Conservation (phyloP, 116 monocot genomes). For the Thalassia testudinum region DNA sequence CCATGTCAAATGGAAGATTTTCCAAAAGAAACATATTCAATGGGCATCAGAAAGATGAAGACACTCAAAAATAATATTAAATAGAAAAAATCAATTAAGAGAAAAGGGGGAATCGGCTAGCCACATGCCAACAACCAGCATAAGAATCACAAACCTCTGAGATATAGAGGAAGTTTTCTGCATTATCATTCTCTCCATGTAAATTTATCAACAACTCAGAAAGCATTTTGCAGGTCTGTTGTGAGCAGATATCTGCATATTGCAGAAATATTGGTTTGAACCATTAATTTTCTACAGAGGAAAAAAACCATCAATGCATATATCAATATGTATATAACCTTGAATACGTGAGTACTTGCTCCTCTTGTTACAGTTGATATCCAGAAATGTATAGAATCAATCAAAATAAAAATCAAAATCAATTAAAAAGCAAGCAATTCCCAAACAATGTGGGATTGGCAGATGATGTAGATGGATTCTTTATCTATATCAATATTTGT, state of each 20-base stretch:
- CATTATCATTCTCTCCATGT: conserved; percentile 32
- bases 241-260: conserved; percentile 33
- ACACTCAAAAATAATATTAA: neutral
- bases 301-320: too few species aligned
- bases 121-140: neutral
- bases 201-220: conserved; percentile 35
- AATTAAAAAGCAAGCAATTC: too few species aligned
- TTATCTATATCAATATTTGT: too few species aligned
- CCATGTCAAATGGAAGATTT: neutral
- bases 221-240: conserved; percentile 28
- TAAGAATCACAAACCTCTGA: conserved; percentile 35
- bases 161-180: conserved; percentile 50
- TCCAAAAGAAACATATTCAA: neutral
- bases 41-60: neutral
- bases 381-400: too few species aligned
- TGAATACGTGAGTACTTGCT: too few species aligned
- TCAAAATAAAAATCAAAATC: too few species aligned
- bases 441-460: too few species aligned
- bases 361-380: too few species aligned
- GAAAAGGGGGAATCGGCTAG: neutral
- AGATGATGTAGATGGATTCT: too few species aligned
- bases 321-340: too few species aligned
- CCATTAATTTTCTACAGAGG: too few species aligned
- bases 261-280: too few species aligned
- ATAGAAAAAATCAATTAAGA: neutral